A percentile compares a stretch with the other conserved stretches of the same genome.
These are phyloP conservation scores for Nakazawaea pomicola DNA, from an alignment of 805 yeast genomes.

Conservation along the genomic window DNA sequence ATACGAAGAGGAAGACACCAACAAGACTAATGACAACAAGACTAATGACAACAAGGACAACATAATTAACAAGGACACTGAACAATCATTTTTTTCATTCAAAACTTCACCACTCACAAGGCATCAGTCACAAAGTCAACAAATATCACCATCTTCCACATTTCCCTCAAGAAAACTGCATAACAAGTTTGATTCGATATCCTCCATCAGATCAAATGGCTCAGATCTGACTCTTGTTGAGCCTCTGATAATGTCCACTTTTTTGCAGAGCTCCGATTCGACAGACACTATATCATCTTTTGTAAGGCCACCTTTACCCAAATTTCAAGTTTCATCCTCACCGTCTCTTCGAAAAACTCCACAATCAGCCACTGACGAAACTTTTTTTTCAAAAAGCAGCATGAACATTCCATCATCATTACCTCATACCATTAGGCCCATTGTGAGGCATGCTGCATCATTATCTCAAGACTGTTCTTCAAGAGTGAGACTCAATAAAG, in stretches of 20 bases:
- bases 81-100: too few relatives aligned
- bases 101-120: too few relatives aligned
- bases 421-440: slow-evolving; percentile 6
- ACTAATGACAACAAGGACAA: neutral
- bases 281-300: too few relatives aligned
- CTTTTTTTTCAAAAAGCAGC: neutral
- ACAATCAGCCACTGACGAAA: slow-evolving; percentile 3
- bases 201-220: neutral
- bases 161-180: neutral
- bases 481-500: slow-evolving; percentile 5
- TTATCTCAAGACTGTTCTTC: slow-evolving; percentile 8
- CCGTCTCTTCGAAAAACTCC: slow-evolving; percentile 1
- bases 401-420: slow-evolving; percentile 3
- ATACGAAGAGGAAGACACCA: neutral
- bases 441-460: slow-evolving; percentile 3
- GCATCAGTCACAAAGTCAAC: neutral
- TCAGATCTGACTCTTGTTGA: slow-evolving; percentile 9
- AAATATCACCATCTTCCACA: neutral
- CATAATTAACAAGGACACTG: too few relatives aligned
- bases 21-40: neutral
- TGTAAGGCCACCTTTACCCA: slow-evolving; percentile 3
- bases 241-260: neutral
- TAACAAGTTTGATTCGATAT: slow-evolving; percentile 6
- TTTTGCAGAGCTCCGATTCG: too few relatives aligned
- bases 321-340: neutral